Evolutionary conservation across 441 rosid genomes (phyloP), one percentile per base, ranked within the genome.

Genomic region (Populus hybrid): DNA sequence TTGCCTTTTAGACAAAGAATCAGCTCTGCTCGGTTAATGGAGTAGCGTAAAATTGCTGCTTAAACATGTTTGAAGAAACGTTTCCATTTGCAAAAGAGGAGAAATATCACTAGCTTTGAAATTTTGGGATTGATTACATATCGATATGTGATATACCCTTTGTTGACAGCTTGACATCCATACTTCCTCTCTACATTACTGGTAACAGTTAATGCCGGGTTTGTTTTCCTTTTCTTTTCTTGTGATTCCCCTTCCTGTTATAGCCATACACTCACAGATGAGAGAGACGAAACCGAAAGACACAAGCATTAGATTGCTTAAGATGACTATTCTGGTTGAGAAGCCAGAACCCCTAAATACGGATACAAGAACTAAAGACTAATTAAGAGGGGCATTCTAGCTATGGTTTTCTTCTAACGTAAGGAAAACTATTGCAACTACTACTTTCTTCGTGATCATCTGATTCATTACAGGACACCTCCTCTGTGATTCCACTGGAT

Each of bases 381-480:
- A 53, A 66, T 33, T 7, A 70, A n/a, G 68, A 42, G 26, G 29
- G 68, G 6, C 28, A n/a, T 65, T 71, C 68, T 79, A 69, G 70
- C 85, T 86, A 89, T 71, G 90, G 88, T 88, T 92, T 90, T 83
- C 88, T 89, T 86, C 90, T 85, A 75, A 84, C 82, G 77, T 67
- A 79, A 20, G 87, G 86, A 56, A 87, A 83, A 79, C 92, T 89
- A 78, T 88, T 91, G 88, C 93, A 88, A 85, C 97, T 87, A 82
- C 94, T 91, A 59, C 88, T 90, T 80, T 92, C 96, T 80, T 89
- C 94, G 45, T 83, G 88, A 68, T 89, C 91, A n/a, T 87, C 93
- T 59, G 85, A 66, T 66, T 88, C 92, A 73, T 83, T 72, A 18
- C 66, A 77, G 20, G 85, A 73, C 20, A 76, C 76, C 45, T 78